These are phyloP conservation scores for Aaosphaeria pasadenensis DNA, from an alignment of 2,329 filamentous ascomycete genomes.

Conservation along the genomic window DNA sequence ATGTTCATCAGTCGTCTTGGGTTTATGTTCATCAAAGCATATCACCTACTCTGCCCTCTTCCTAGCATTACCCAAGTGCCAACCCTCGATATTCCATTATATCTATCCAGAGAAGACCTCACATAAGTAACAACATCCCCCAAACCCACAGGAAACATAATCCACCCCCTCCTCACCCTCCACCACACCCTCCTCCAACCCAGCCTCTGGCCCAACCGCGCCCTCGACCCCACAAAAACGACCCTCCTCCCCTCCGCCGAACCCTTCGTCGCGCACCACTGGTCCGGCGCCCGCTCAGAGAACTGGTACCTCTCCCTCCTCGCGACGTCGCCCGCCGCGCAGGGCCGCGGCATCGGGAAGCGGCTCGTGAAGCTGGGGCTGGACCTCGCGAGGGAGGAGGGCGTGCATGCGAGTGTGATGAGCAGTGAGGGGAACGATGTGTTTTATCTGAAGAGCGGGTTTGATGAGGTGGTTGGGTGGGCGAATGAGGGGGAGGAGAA, in stretches of 20 bases:
- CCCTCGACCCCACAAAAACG: constrained; percentile 14
- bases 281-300: constrained; percentile 19
- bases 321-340: constrained; percentile 40
- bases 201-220: constrained; percentile 16
- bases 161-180: constrained; percentile 1
- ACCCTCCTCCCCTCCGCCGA: constrained; percentile 9
- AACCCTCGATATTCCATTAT: neutral
- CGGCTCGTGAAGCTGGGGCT: constrained; percentile 44
- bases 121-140: neutral
- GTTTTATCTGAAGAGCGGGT: constrained; percentile 41
- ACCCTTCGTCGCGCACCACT: constrained; percentile 17
- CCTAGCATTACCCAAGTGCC: neutral
- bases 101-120: too few relatives aligned
- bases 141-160: constrained; percentile 4
- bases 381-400: constrained; percentile 33
- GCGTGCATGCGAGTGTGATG: constrained; percentile 40
- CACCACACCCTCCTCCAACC: neutral
- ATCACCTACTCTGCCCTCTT: too few relatives aligned
- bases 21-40: too few relatives aligned
- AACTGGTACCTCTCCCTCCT: constrained; percentile 41
- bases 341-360: constrained; percentile 37
- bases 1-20: neutral
- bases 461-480: constrained; percentile 30
- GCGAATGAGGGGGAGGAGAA: constrained; percentile 32
- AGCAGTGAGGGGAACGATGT: constrained; percentile 37